Conservation (phyloP, 257 asterid species). For the Thymus quinquecostatus region DNA sequence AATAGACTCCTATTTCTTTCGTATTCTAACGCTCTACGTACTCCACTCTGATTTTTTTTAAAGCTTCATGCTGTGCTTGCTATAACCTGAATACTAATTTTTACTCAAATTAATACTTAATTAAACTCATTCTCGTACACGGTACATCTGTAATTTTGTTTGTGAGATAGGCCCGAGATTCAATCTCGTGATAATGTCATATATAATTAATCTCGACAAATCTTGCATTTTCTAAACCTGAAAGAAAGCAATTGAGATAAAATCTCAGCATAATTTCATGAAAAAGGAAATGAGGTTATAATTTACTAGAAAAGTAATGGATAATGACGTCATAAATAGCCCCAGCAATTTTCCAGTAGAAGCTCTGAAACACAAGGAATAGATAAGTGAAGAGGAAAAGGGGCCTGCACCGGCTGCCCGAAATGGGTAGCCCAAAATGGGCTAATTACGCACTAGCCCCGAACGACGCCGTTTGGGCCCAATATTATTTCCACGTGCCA, state of each 20-base stretch:
- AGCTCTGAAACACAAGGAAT: not conserved
- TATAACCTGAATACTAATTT: not conserved
- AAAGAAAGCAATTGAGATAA: not conserved
- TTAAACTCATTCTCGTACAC: no score
- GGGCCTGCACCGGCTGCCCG: slow-evolving; percentile 19
- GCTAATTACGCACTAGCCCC: slow-evolving; percentile 7
- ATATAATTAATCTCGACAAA: no score
- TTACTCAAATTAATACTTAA: not conserved
- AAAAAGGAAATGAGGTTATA: not conserved
- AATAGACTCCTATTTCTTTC: no score
- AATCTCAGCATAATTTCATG: not conserved
- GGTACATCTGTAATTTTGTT: no score
- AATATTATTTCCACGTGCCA: slow-evolving; percentile 34
- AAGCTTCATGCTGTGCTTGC: not conserved
- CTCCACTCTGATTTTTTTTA: not conserved
- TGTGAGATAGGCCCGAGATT: no score
- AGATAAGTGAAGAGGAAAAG: not conserved
- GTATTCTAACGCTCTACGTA: not conserved
- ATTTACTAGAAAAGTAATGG: no score
- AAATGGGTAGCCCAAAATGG: slow-evolving; percentile 23
- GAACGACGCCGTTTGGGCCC: slow-evolving; percentile 30
- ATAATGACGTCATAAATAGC: no score
- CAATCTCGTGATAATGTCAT: no score
- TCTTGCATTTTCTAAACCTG: not conserved
- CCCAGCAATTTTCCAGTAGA: not conserved